Percentiles rank a stretch among this genome's conserved stretches.
phyloP scores from a whole-genome alignment of 768 basidiomycete genomes.

The Cyathus striatus region DNA sequence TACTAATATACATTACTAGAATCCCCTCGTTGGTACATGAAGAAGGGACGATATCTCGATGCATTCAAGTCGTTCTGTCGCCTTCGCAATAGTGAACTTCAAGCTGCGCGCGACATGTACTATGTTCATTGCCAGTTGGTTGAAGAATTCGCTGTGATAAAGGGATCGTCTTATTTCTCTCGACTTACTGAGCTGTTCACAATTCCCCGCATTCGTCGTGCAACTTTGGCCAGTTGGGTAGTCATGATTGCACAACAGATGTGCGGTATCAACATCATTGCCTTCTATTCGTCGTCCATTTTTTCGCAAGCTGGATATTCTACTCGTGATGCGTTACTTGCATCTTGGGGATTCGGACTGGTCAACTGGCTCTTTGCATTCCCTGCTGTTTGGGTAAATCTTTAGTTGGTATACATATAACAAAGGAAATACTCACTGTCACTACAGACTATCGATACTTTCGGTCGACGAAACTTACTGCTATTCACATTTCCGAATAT shows the following conservation, averaged over 20 bases:
- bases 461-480: constrained; percentile 72
- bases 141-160: constrained; percentile 56
- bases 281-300: constrained; percentile 79
- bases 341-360: constrained; percentile 64
- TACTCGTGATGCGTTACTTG: constrained; percentile 50
- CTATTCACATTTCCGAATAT: constrained; percentile 79
- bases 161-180: constrained; percentile 39
- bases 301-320: constrained; percentile 58
- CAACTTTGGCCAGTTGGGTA: constrained; percentile 44
- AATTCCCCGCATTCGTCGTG: constrained; percentile 57
- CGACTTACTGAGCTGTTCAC: constrained; percentile 68
- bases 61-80: constrained; percentile 65
- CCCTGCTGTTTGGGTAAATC: constrained; percentile 53
- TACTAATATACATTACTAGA: constrained; percentile 28
- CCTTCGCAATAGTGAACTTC: constrained; percentile 63
- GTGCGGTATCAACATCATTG: constrained; percentile 75
- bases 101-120: constrained; percentile 77
- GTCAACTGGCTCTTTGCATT: constrained; percentile 64
- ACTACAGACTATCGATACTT: constrained; percentile 59
- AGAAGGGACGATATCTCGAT: constrained; percentile 64
- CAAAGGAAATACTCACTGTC: no score
- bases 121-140: constrained; percentile 71
- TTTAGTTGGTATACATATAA: background rate
- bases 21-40: constrained; percentile 84
- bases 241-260: constrained; percentile 77